Conservation (phyloP, 2,329 filamentous ascomycete species). For the Hymenotorrendiella dingleyae region DNA sequence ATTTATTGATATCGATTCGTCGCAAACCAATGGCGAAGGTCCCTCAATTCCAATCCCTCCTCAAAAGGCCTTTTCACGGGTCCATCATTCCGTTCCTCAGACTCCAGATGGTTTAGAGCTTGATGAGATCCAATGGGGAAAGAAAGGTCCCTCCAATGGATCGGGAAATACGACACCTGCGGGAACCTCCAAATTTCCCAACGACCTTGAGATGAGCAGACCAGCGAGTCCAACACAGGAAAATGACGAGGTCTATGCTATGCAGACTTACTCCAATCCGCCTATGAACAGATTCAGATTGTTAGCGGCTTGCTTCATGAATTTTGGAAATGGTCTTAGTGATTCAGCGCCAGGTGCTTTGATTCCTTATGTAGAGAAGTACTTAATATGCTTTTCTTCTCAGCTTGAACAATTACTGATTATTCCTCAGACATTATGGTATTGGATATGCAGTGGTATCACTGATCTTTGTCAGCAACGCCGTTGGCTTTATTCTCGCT, state of each 20-base stretch:
- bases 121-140: constrained; percentile 21
- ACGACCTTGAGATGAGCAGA: constrained; percentile 44
- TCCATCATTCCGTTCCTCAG: constrained; percentile 27
- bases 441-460: constrained; percentile 77
- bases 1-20: constrained; percentile 23
- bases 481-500: constrained; percentile 68
- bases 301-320: constrained; percentile 56
- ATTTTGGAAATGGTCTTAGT: constrained; percentile 64
- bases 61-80: constrained; percentile 23
- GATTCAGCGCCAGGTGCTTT: constrained; percentile 73
- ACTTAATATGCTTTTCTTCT: constrained; percentile 21
- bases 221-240: constrained; percentile 40
- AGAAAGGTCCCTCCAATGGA: constrained; percentile 15
- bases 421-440: constrained; percentile 48
- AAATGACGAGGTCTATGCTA: constrained; percentile 37
- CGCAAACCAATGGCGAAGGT: constrained; percentile 3
- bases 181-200: constrained; percentile 18
- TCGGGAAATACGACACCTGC: constrained; percentile 20
- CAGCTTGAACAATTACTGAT: constrained; percentile 5
- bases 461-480: constrained; percentile 74
- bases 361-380: constrained; percentile 73
- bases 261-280: constrained; percentile 54
- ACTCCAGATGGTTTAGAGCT: constrained; percentile 23
- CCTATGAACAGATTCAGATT: constrained; percentile 68
- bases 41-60: constrained; percentile 20